Percentiles rank a stretch among this genome's conserved stretches.
phyloP scores from a whole-genome alignment of 441 rosid genomes.

The Oxalis stricta region DNA sequence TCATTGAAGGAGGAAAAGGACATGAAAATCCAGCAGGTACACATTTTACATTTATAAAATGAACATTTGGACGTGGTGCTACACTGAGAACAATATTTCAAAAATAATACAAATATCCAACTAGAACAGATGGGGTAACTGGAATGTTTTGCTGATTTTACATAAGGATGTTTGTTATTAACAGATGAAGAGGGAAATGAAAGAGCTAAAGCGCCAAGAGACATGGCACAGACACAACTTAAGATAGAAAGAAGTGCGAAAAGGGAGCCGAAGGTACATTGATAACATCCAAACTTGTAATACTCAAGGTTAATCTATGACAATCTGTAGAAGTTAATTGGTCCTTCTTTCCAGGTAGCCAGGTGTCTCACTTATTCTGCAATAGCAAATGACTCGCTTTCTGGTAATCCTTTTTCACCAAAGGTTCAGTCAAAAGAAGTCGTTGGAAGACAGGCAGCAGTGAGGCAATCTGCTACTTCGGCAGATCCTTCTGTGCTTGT shows the following conservation, averaged over 20 bases:
- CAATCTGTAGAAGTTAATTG: slow-evolving; percentile 36
- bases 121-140: not conserved
- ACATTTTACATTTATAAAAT: not conserved
- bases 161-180: not conserved
- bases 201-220: slow-evolving; percentile 92
- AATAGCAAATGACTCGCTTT: slow-evolving; percentile 25
- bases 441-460: slow-evolving; percentile 28
- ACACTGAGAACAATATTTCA: too few relatives aligned
- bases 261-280: slow-evolving; percentile 59
- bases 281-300: not conserved
- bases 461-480: slow-evolving; percentile 56
- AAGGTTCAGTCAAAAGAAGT: slow-evolving; percentile 26
- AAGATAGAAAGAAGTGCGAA: slow-evolving; percentile 52
- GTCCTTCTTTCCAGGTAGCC: slow-evolving; percentile 50
- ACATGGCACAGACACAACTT: slow-evolving; percentile 66
- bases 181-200: slow-evolving; percentile 83
- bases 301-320: too few relatives aligned
- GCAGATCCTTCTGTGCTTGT: slow-evolving; percentile 62
- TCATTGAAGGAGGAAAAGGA: slow-evolving; percentile 56
- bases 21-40: slow-evolving; percentile 61
- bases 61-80: too few relatives aligned
- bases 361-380: slow-evolving; percentile 64
- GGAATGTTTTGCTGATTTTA: not conserved
- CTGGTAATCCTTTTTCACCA: slow-evolving; percentile 22
- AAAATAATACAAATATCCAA: not conserved